Evolutionary conservation across 805 yeast species (phyloP), one percentile per base, ranked within the genome.

Genomic region (Jamesozyma rosinii): DNA sequence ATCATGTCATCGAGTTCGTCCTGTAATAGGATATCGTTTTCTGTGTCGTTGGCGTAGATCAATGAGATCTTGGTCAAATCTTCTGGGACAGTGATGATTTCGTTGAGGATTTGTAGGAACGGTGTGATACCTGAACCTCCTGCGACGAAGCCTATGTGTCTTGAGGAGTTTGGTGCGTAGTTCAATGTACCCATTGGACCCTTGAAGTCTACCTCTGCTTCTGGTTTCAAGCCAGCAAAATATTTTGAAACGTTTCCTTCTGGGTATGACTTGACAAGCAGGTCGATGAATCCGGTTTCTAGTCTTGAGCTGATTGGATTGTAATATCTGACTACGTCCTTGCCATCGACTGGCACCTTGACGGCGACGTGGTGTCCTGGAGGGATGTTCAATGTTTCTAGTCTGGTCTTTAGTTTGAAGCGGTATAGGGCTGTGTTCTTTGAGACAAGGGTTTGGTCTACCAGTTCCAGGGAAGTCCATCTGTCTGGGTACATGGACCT

Each of bases 41-140:
- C 83, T 5, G 87, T 76, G 55, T 82, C 84, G 54, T 83, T 83
- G 27, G 87, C 88, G 58, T 71, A 84, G 41, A 84, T 68, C 50
- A 84, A 64, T 2, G 76, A 69, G 43, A 84, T 69, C 41, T 72
- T 70, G 31, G 90, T 81, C 27, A 58, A 31, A 59, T 83, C 89
- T 44, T 72, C 78, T 3, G 86, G 79, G 22, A 80, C 77, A 15
- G 88, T 82, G 48, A 82, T 75, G 40, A 83, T 71, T 46, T 75
- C 75, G 47, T 83, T 79, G 41, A 84, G 69, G 14, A 89, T 82
- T 65, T 88, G 95, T 56, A 83, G 72, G 65, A 86, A 79, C 32
- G 97, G 96, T 8, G 96, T 86, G 49, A 89, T 81, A 41, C 97
- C 95, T 0, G 90, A 77, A 17, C 95, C 95, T 51, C 92, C 95